Evolutionary conservation across 352 stramenopile species (phyloP), one percentile per base, ranked within the genome.

Genomic region (Heterotrichella gracilis): DNA sequence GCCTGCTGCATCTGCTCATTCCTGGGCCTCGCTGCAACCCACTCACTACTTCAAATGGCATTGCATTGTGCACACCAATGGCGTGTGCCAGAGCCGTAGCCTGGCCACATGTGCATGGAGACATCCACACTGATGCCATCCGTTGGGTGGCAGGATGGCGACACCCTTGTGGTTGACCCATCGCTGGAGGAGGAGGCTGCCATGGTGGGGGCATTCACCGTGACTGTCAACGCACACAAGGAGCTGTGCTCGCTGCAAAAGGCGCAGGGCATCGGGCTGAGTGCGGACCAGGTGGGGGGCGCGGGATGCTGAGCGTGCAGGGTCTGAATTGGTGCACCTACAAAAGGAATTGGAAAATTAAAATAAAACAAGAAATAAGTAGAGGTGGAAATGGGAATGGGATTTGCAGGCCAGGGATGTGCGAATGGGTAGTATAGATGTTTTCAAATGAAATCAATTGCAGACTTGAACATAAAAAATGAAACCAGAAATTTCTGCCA

Each of bases 211-310:
- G 69, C 24, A n/a, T 21, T 81, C 70, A 90, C 81, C 19, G 88
- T 90, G 74, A 87, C 83, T 24, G 84, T 92, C 71, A 92, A 90
- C 71, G 86, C 82, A 63, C 89, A 91, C 76, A 81, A 82, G 17
- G 85, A 92, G 74, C 75, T 92, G 24, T 88, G 84, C 70, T 80
- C 81, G 3, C 78, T 91, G 69, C 82, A 87, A 75, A 88, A 92
- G 74, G 87, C 88, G 72, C 84, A 84, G 68, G 85, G 85, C 22
- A 23, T 64, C 0, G 19, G 70, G 2, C 42, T 75, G 22, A 32
- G 25, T 2, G 0, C 22, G 3, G 25, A 69, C 22, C 32, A 74
- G 42, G 17, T 73, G 17, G 25, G 40, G 19, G 19, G 24, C 4
- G 13, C 9, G 69, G 32, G 71, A 68, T 13, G 13, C 71, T 2